A percentile compares a stretch with the other conserved stretches of the same genome.
Evolutionary conservation across 768 basidiomycete species (phyloP).

Genomic region (Phanerochaete sordida): DNA sequence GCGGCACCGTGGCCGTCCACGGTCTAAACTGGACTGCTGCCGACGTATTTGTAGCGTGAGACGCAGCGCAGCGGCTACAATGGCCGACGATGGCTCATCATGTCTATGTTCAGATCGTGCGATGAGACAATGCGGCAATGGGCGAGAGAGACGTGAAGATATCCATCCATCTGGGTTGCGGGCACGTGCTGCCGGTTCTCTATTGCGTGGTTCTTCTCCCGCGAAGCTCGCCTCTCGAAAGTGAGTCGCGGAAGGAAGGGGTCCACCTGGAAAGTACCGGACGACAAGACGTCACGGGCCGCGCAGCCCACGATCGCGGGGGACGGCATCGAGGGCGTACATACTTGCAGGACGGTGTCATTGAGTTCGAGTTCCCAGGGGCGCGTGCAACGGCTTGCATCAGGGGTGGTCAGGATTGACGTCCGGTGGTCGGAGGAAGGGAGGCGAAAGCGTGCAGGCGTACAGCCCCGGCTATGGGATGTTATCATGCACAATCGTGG

Average conservation of each 20-base stretch:
- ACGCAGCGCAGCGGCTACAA: too few species aligned
- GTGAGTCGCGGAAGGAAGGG: not conserved
- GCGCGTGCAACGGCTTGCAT: not conserved
- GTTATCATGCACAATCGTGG: not conserved
- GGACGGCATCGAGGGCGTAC: not conserved
- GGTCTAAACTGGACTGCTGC: too few species aligned
- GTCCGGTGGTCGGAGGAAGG: not conserved
- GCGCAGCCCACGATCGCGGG: not conserved
- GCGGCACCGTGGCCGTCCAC: too few species aligned
- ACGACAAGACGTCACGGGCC: not conserved
- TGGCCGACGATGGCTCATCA: too few species aligned
- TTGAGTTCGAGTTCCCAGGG: not conserved
- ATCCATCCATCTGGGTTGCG: too few species aligned
- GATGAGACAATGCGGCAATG: too few species aligned
- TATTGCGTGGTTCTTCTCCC: not conserved
- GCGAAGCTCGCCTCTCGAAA: slow-evolving; percentile 2
- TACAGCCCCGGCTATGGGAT: not conserved
- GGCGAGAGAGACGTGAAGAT: too few species aligned
- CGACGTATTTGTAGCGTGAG: too few species aligned
- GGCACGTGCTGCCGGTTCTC: not conserved
- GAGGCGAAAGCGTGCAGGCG: not conserved
- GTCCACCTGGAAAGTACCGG: not conserved
- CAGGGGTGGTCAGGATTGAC: not conserved
- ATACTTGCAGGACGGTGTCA: not conserved
- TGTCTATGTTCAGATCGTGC: too few species aligned